Conservation (phyloP, 306 rosid species). For the Arachis hypogaea region DNA sequence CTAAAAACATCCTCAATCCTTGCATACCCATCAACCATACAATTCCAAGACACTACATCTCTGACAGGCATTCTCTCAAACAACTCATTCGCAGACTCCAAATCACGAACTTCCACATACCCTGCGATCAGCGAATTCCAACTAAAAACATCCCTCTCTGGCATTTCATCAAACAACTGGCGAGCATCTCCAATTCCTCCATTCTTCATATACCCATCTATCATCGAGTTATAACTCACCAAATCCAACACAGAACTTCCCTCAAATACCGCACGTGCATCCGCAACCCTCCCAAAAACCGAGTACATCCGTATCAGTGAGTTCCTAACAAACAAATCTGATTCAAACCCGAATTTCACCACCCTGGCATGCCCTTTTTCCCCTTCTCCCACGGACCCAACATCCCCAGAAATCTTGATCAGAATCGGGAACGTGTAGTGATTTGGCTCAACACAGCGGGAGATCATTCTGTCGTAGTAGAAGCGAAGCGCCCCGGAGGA, state of each 20-base stretch:
- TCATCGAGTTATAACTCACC: conserved; percentile 70
- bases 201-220: conserved; percentile 59
- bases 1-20: conserved; percentile 43
- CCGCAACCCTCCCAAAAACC: conserved; percentile 45
- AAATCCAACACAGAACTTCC: conserved; percentile 50
- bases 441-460: conserved; percentile 47
- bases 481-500: conserved; percentile 45
- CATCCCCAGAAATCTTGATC: conserved; percentile 49
- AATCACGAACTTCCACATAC: conserved; percentile 47
- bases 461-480: conserved; percentile 53
- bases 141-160: conserved; percentile 52
- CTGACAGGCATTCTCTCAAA: conserved; percentile 50
- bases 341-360: conserved; percentile 56
- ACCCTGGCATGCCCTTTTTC: conserved; percentile 53
- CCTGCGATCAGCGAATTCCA: conserved; percentile 67
- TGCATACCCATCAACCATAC: conserved; percentile 69
- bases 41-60: conserved; percentile 70
- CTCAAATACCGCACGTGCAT: conserved; percentile 57
- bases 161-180: conserved; percentile 54
- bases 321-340: conserved; percentile 55
- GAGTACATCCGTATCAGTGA: conserved; percentile 61
- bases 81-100: conserved; percentile 52
- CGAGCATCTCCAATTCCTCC: conserved; percentile 46
- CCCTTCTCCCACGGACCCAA: conserved; percentile 38
- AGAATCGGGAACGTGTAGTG: conserved; percentile 67